phyloP scores from a whole-genome alignment of 1,284 basidiomycete genomes.

The Puccinia novopanici region DNA sequence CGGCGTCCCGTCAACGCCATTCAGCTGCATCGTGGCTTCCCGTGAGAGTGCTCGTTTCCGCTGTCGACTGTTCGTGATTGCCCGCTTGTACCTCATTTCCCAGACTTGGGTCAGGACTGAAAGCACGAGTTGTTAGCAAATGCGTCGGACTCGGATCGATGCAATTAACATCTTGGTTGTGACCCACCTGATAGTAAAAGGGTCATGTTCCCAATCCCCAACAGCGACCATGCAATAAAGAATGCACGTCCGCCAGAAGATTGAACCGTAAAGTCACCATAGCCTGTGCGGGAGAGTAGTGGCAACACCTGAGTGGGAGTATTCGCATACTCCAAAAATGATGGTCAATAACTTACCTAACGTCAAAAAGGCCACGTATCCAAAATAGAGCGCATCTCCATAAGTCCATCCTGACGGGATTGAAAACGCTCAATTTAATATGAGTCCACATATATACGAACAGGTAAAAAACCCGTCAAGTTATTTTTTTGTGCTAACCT shows the following conservation, averaged over 20 bases:
- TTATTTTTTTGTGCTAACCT: conserved; percentile 23
- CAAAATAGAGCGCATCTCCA: conserved; percentile 43
- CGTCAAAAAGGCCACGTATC: conserved; percentile 48
- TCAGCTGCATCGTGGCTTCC: conserved; percentile 6
- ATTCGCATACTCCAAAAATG: not conserved
- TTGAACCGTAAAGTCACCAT: conserved; percentile 39
- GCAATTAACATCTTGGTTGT: no score
- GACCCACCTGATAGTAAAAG: conserved; percentile 40
- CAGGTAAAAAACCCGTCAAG: not conserved
- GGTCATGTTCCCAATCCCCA: conserved; percentile 49
- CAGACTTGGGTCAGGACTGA: conserved; percentile 46
- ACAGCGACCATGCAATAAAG: conserved; percentile 46
- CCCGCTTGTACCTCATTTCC: conserved; percentile 42
- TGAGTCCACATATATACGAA: not conserved
- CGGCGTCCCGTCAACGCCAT: not conserved
- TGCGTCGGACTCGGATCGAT: no score
- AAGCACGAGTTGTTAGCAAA: no score
- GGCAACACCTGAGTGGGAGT: not conserved
- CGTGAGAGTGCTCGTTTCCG: conserved; percentile 4
- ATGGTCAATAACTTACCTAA: conserved; percentile 22
- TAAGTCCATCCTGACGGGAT: conserved; percentile 42
- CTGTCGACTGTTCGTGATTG: conserved; percentile 26
- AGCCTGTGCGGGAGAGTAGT: conserved; percentile 15
- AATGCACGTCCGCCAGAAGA: conserved; percentile 39
- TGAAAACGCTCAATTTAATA: not conserved